Conservation (phyloP, 495 filamentous ascomycete species). For the Penicillium desertorum region DNA sequence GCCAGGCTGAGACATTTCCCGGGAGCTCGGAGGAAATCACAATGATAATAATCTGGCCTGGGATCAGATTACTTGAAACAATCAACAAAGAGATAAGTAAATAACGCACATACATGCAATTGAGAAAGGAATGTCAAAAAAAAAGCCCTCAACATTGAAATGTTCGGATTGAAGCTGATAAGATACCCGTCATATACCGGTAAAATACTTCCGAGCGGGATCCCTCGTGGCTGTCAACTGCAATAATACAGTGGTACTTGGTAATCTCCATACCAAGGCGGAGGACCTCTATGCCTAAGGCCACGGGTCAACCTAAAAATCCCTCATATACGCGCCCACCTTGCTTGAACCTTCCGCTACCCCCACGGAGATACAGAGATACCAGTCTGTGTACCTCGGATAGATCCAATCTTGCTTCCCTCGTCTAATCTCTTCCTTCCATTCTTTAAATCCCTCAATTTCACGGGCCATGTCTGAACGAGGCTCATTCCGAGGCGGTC, state of each 20-base stretch:
- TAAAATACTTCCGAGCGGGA: conserved; percentile 15
- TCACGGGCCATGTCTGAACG: conserved; percentile 62
- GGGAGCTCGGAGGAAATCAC: conserved; percentile 4
- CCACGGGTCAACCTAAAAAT: conserved; percentile 18
- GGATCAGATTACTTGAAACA: background rate
- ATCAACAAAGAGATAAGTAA: background rate
- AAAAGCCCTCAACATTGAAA: background rate
- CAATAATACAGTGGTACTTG: background rate
- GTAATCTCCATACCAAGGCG: conserved; percentile 11
- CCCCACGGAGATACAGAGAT: conserved; percentile 2
- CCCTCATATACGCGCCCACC: conserved; percentile 26
- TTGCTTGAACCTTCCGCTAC: conserved; percentile 10
- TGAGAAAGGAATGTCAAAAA: background rate
- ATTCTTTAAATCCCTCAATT: conserved; percentile 5
- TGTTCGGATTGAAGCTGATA: background rate
- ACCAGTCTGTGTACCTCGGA: background rate
- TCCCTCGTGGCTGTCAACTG: background rate
- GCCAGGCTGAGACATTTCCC: conserved; percentile 7
- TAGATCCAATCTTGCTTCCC: background rate
- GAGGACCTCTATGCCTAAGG: conserved; percentile 1
- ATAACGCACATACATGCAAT: background rate
- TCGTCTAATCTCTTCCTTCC: conserved; percentile 10
- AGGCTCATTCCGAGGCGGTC: conserved; percentile 60
- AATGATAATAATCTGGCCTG: background rate
- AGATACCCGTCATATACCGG: background rate